Base-by-base conservation (phyloP, 306 rosid species). In the Acacia melanoxylon region DNA sequence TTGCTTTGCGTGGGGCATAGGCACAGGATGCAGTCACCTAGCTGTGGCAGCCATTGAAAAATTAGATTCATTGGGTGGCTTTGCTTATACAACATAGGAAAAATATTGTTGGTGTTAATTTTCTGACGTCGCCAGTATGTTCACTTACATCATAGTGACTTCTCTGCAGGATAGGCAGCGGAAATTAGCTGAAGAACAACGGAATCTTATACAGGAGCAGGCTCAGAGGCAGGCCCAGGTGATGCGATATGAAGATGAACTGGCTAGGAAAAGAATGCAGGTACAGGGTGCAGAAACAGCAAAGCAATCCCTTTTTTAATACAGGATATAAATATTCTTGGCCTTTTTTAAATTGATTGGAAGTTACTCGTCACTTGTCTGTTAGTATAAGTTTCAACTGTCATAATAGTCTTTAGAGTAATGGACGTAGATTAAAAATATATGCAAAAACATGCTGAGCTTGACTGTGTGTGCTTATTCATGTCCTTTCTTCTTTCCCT, bases 211-310 rank as follows among this genome's bases (percentile, higher is more conserved):
- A 70, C 98, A 96, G 80, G 94, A 94, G 77, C 97, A 93, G 80
- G 97, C 91, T 63, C 97, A 96, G 79, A 84, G 86, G 52, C 86
- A 92, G 88, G 99, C 99, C 49, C 99, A 96, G 82, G 87, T 82
- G 89, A 46, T 89, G 79, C 92, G 98, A 27, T 78, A 72, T 77
- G 94, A 96, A 83, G 98, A 96, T 90, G 99, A 96, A 80, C 74
- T 92, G 77, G 88, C 97, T 54, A 92, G 97, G 84, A 90, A 94
- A 84, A 92, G 98, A 89, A 77, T 92, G 94, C 96, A 93, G 99
- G 98, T 96, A 76, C 85, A 10, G 67, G 70, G 71, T 56, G 49
- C 83, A 51, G 83, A 81, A 80, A 73, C 33, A 48, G 17, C 52
- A 71, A 24, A 80, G n/a, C 4, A 2, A 59, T 66, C 44, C 54